phyloP scores from a whole-genome alignment of 129 eudicot species.

The Artemisia argyi region DNA sequence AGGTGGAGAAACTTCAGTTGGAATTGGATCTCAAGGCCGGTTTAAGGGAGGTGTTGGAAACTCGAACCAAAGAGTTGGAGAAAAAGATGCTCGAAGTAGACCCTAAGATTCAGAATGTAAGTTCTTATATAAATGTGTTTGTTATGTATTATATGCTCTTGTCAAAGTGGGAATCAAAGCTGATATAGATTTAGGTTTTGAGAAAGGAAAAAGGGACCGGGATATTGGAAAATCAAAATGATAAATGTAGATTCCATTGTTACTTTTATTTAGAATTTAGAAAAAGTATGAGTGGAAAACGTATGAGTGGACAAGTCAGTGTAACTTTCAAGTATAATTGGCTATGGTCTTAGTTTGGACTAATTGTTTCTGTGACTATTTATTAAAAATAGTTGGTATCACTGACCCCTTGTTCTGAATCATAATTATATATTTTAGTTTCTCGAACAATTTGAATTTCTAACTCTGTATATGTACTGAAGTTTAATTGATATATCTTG shows the following conservation, averaged over 20 bases:
- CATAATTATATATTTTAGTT: not conserved
- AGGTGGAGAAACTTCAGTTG: constrained; percentile 62
- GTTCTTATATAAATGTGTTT: constrained; percentile 14
- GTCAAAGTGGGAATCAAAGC: constrained; percentile 1
- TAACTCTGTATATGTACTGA: not conserved
- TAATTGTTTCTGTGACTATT: not conserved
- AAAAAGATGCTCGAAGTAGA: constrained; percentile 48
- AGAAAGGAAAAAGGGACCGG: too few relatives aligned
- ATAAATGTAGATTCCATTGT: not conserved
- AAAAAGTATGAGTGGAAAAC: not conserved
- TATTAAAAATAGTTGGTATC: not conserved
- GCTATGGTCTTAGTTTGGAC: not conserved
- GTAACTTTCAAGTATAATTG: not conserved
- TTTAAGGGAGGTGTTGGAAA: constrained; percentile 57
- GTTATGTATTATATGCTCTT: constrained; percentile 7
- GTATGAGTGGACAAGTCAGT: too few relatives aligned
- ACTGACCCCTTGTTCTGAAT: not conserved
- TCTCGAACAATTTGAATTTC: not conserved
- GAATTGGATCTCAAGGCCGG: constrained; percentile 49
- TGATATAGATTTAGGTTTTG: not conserved
- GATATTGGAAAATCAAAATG: too few relatives aligned
- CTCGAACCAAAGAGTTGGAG: constrained; percentile 49
- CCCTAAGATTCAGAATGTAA: constrained; percentile 54
- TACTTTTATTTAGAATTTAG: not conserved
- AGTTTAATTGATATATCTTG: not conserved